A percentile compares a stretch with the other conserved stretches of the same genome.
phyloP scores from a whole-genome alignment of 148 eudicot species.

The Rheum nobile region DNA sequence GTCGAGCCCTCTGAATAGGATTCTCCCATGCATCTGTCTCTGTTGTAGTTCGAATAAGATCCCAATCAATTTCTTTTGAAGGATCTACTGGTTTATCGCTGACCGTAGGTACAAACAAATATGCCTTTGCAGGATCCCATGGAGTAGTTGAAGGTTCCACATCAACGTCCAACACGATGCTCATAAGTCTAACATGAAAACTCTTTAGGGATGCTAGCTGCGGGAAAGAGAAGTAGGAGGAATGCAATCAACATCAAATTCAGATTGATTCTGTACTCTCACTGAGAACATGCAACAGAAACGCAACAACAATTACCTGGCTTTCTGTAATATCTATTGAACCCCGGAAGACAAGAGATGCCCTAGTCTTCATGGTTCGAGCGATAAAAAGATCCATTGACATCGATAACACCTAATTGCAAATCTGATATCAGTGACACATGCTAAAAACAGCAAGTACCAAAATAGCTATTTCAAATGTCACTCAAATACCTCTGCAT shows the following conservation, averaged over 20 bases:
- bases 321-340: constrained; percentile 53
- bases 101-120: constrained; percentile 72
- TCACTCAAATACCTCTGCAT: constrained; percentile 67
- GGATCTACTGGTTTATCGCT: constrained; percentile 45
- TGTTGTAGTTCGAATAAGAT: constrained; percentile 42
- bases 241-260: not conserved
- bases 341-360: constrained; percentile 69
- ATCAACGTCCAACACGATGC: constrained; percentile 91
- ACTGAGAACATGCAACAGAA: not conserved
- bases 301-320: constrained; percentile 40
- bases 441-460: not conserved
- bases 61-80: constrained; percentile 69
- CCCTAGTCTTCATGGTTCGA: constrained; percentile 79
- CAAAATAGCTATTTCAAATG: not conserved
- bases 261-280: not conserved
- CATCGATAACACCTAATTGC: constrained; percentile 84
- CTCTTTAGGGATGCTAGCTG: constrained; percentile 87
- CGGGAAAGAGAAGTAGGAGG: constrained; percentile 13
- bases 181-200: constrained; percentile 96
- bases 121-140: constrained; percentile 98
- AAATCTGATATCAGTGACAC: constrained; percentile 2
- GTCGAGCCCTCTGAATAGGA: constrained; percentile 95
- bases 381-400: constrained; percentile 98
- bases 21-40: constrained; percentile 71
- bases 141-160: constrained; percentile 97